These are phyloP conservation scores for Barnettozyma vustinii DNA, from an alignment of 805 yeast species.

Conservation along the genomic window DNA sequence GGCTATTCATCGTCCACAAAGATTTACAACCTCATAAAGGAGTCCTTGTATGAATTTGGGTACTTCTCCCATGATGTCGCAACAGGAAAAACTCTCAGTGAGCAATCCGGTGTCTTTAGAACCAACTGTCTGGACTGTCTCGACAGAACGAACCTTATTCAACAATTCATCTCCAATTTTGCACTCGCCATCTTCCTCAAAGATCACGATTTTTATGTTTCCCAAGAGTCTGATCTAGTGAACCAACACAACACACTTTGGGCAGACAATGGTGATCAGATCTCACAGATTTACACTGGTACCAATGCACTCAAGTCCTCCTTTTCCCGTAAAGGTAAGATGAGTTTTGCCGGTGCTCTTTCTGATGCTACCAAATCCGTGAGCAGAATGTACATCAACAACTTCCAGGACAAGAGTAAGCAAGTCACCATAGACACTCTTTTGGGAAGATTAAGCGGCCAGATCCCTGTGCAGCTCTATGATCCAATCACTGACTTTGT, in stretches of 20 bases:
- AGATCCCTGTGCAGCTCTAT: conserved; percentile 63
- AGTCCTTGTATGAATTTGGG: conserved; percentile 71
- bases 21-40: conserved; percentile 57
- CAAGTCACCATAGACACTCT: conserved; percentile 86
- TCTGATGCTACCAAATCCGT: conserved; percentile 96
- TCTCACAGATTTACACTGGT: conserved; percentile 93
- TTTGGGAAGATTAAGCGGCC: conserved; percentile 75
- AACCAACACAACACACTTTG: conserved; percentile 80
- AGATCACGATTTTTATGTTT: conserved; percentile 32
- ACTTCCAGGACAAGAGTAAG: conserved; percentile 86
- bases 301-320: conserved; percentile 96
- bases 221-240: conserved; percentile 49
- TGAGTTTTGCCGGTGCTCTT: conserved; percentile 95
- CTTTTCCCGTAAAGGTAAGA: conserved; percentile 89
- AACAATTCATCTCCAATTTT: conserved; percentile 72
- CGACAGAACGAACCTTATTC: conserved; percentile 88
- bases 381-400: conserved; percentile 90
- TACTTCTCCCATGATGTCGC: conserved; percentile 70
- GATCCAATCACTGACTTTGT: conserved; percentile 90
- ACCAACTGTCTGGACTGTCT: conserved; percentile 93
- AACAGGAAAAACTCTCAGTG: conserved; percentile 49
- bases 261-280: conserved; percentile 99
- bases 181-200: conserved; percentile 54
- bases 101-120: conserved; percentile 88
- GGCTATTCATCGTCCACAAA: conserved; percentile 81